Base-by-base conservation (phyloP, 2,329 filamentous ascomycete genomes). In the Diaporthe batatas region DNA sequence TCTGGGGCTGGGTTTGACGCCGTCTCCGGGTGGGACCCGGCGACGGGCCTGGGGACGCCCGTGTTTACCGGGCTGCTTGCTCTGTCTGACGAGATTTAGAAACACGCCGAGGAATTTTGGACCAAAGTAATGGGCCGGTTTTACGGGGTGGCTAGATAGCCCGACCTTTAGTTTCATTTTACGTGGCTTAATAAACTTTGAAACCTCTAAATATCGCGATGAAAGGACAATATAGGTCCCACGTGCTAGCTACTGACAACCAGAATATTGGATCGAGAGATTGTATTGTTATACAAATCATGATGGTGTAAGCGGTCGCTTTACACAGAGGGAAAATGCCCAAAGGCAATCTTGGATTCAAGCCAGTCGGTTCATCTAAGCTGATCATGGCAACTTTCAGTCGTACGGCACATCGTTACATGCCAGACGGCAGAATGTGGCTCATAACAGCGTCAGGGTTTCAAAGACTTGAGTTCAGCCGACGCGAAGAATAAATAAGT, bases 1-100 rank as follows among this genome's bases (percentile, higher is more conserved):
- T 39, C 62, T 5, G 72, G 58, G 1, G 74, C 74, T 23, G 69
- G 74, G 32, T 75, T 73, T 12, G 39, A 75, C n/a, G 74, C 74
- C 0, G 69, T 71, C 12, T 39, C 44, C 6, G 74, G 74, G 1
- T 75, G 74, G 74, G 74, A 75, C 34, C 74, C 74, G 0, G 55
- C 58, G 1, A 75, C 74, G 2, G 74, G 74, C 21, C 39, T 75
- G 32, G 74, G 74, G n/a, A 75, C 74, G 6, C 74, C 74, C 0
- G 36, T 71, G 6, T 75, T 75, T n/a, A 71, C 72, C 36, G 39
- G 39, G 25, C 39, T 75, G 64, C 72, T 74, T 72, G 67, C 71
- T 34, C 49, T 73, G 21, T 70, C 70, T 8, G 70, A 42, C 11
- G 42, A 62, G 10, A 72, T 44, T 23, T 74, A 29, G 68, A 39